These are phyloP conservation scores for Aureobasidium lini DNA, from an alignment of 2,329 filamentous ascomycete genomes.

Conservation along the genomic window DNA sequence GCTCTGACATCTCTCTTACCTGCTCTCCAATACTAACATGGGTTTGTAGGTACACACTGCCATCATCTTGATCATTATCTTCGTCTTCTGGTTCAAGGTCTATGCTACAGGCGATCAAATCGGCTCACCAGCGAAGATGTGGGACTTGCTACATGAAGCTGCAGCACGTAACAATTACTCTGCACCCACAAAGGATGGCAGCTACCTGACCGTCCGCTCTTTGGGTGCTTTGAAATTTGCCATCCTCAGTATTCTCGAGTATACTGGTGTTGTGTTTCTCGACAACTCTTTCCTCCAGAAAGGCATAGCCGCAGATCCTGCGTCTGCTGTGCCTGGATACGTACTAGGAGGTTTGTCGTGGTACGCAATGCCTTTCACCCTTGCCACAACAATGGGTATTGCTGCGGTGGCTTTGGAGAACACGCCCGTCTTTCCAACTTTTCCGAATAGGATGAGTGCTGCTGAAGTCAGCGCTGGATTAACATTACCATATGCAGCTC, in stretches of 20 bases:
- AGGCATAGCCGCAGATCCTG: conserved; percentile 23
- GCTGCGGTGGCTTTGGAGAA: conserved; percentile 19
- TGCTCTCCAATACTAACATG: background rate
- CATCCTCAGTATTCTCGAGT: background rate
- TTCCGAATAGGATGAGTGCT: conserved; percentile 19
- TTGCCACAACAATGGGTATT: conserved; percentile 24
- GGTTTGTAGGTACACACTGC: conserved; percentile 18
- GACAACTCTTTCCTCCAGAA: conserved; percentile 18
- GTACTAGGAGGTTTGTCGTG: conserved; percentile 21
- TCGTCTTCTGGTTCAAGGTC: conserved; percentile 19
- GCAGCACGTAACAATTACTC: conserved; percentile 20
- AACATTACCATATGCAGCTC: conserved; percentile 25
- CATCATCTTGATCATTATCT: conserved; percentile 21
- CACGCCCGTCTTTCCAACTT: conserved; percentile 16
- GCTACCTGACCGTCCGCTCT: conserved; percentile 19
- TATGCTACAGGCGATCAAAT: conserved; percentile 18
- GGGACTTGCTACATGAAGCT: conserved; percentile 21
- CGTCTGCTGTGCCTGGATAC: conserved; percentile 19
- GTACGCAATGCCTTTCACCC: conserved; percentile 24
- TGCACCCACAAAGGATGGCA: conserved; percentile 18
- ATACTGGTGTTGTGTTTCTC: background rate
- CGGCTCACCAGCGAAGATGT: conserved; percentile 21
- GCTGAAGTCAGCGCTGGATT: conserved; percentile 20
- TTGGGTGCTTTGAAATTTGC: background rate
- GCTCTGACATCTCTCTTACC: too few species aligned